Conservation (phyloP, 2,329 filamentous ascomycete species). For the Rutstroemia sp. region DNA sequence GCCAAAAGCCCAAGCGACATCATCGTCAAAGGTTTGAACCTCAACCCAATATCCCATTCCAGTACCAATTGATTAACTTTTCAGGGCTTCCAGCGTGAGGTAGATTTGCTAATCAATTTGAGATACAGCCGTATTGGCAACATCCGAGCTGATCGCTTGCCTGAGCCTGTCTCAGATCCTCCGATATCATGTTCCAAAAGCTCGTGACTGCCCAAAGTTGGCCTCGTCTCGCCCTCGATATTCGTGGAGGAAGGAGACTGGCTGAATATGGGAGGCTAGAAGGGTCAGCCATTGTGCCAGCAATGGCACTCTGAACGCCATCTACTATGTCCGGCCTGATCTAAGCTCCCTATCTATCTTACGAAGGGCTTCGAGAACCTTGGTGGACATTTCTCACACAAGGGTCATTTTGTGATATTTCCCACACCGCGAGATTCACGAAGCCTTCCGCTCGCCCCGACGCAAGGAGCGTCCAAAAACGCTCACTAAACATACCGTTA, state of each 20-base stretch:
- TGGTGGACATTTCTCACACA: background rate
- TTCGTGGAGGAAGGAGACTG: conserved; percentile 24
- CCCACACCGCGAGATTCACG: conserved; percentile 6
- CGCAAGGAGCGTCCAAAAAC: conserved; percentile 19
- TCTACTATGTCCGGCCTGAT: background rate
- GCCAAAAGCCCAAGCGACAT: background rate
- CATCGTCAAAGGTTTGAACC: background rate
- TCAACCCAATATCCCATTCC: background rate
- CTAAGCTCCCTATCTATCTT: background rate
- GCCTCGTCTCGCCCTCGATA: conserved; percentile 9
- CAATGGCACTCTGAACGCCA: background rate
- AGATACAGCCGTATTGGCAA: background rate
- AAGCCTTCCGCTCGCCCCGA: conserved; percentile 18
- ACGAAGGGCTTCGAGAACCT: background rate
- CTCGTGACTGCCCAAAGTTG: conserved; percentile 15
- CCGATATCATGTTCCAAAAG: conserved; percentile 6
- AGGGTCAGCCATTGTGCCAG: conserved; percentile 9
- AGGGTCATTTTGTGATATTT: background rate
- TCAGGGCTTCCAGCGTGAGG: background rate
- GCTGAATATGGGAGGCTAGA: conserved; percentile 6
- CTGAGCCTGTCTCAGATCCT: conserved; percentile 12
- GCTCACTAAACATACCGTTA: conserved; percentile 16
- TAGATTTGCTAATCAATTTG: background rate
- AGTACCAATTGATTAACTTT: background rate
- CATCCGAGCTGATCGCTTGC: conserved; percentile 10